Evolutionary conservation across 192 early-diverging fungal species (phyloP).

Genomic region (Coemansia erecta): DNA sequence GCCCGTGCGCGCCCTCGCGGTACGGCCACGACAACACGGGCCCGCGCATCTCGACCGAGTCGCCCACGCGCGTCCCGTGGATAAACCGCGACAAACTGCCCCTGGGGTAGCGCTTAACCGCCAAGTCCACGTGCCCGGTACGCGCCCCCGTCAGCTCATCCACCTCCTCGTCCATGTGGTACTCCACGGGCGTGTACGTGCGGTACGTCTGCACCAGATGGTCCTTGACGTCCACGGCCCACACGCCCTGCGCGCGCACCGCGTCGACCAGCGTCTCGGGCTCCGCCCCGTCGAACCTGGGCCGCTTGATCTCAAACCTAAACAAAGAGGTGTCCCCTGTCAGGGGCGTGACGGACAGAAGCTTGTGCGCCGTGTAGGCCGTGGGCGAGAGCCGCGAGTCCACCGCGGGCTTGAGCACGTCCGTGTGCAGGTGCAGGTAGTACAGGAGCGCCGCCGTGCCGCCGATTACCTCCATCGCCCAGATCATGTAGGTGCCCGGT

Average conservation of each 20-base stretch:
- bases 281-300: slow-evolving; percentile 38
- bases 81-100: slow-evolving; percentile 68
- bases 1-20: slow-evolving; percentile 8
- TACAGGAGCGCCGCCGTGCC: slow-evolving; percentile 29
- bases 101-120: slow-evolving; percentile 64
- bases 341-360: slow-evolving; percentile 47
- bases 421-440: slow-evolving; percentile 38
- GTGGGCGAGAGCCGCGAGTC: slow-evolving; percentile 38
- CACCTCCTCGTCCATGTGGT: slow-evolving; percentile 25
- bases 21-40: slow-evolving; percentile 58
- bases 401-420: slow-evolving; percentile 35
- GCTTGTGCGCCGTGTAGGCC: slow-evolving; percentile 55
- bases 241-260: slow-evolving; percentile 42
- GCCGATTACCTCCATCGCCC: slow-evolving; percentile 48
- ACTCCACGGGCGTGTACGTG: slow-evolving; percentile 67
- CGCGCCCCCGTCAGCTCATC: slow-evolving; percentile 28
- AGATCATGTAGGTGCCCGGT: slow-evolving; percentile 43
- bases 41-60: slow-evolving; percentile 64
- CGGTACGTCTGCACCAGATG: slow-evolving; percentile 67
- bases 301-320: slow-evolving; percentile 56
- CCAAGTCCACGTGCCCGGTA: slow-evolving; percentile 57
- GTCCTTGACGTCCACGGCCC: slow-evolving; percentile 68
- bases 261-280: slow-evolving; percentile 27
- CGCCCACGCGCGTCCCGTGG: slow-evolving; percentile 53
- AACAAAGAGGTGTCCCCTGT: slow-evolving; percentile 57